Conservation (phyloP, 2,329 filamentous ascomycete species). For the Botrytis fabae region DNA sequence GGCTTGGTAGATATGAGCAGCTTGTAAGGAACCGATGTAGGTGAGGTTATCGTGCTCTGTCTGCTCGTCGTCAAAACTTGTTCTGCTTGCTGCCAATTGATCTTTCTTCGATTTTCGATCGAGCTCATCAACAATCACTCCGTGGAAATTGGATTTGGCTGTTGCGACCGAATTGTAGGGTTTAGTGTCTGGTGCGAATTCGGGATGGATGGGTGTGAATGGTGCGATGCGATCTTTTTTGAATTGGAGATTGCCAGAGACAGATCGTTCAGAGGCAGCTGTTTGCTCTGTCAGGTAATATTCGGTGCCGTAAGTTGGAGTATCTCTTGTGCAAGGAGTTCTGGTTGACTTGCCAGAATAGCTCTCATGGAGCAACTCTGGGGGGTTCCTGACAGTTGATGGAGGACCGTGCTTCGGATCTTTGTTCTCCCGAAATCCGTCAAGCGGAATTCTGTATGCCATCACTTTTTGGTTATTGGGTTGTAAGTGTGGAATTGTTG, state of each 20-base stretch:
- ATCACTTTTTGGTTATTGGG: neutral
- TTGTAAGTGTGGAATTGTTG: neutral
- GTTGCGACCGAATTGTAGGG: neutral
- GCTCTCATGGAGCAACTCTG: neutral
- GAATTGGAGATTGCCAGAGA: neutral
- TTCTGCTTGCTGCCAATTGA: neutral
- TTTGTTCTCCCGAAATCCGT: neutral
- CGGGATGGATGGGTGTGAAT: neutral
- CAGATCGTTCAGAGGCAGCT: neutral
- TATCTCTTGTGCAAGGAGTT: neutral
- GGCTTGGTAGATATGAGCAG: neutral
- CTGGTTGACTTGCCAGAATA: neutral
- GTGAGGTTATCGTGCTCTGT: neutral
- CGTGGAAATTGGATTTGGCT: neutral
- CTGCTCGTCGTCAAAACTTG: neutral
- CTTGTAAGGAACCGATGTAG: neutral
- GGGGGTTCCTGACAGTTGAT: conserved; percentile 3
- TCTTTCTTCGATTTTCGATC: neutral
- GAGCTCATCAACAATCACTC: neutral
- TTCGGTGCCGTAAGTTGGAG: neutral
- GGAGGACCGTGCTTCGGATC: neutral
- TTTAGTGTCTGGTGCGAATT: neutral
- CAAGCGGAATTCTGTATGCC: neutral
- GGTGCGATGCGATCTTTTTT: neutral
- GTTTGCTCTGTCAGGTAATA: neutral